Conservation (phyloP, 2,329 filamentous ascomycete genomes). For the Thermothelomyces thermophilus region DNA sequence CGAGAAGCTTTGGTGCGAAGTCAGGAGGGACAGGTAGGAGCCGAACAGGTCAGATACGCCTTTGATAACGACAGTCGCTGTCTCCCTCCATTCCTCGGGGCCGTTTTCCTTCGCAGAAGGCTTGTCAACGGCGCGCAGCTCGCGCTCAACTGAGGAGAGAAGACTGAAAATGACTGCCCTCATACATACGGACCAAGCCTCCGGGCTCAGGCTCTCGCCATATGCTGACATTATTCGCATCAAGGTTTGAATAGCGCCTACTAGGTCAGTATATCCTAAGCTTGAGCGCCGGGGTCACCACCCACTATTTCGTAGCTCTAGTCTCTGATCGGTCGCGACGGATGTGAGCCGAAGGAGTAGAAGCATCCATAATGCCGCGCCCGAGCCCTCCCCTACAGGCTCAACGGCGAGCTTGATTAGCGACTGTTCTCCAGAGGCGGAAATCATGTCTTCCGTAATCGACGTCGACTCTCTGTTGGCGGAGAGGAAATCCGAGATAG, state of each 20-base stretch:
- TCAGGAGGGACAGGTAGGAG: constrained; percentile 68
- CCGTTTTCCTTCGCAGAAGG: constrained; percentile 36
- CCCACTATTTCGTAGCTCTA: constrained; percentile 71
- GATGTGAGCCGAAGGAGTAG: constrained; percentile 64
- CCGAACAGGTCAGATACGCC: constrained; percentile 68
- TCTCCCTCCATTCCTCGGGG: constrained; percentile 62
- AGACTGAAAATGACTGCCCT: constrained; percentile 75
- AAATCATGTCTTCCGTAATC: constrained; percentile 51
- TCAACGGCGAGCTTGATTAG: constrained; percentile 53
- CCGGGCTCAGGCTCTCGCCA: constrained; percentile 68
- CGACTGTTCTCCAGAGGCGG: constrained; percentile 49
- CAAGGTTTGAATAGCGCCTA: constrained; percentile 78
- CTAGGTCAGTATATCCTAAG: constrained; percentile 28
- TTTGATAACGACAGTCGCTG: constrained; percentile 65
- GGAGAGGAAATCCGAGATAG: constrained; percentile 80
- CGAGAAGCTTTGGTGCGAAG: constrained; percentile 59
- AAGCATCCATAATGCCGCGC: constrained; percentile 72
- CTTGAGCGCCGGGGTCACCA: constrained; percentile 6
- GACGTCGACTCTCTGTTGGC: constrained; percentile 51
- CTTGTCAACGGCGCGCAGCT: constrained; percentile 38
- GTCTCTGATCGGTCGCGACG: constrained; percentile 62
- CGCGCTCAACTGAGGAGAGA: constrained; percentile 59
- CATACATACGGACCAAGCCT: constrained; percentile 79
- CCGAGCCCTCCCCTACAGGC: constrained; percentile 53
- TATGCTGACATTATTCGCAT: constrained; percentile 89